A percentile compares a stretch with the other conserved stretches of the same genome.
phyloP scores from a whole-genome alignment of 352 stramenopile genomes.

The Vaucheria bursata region DNA sequence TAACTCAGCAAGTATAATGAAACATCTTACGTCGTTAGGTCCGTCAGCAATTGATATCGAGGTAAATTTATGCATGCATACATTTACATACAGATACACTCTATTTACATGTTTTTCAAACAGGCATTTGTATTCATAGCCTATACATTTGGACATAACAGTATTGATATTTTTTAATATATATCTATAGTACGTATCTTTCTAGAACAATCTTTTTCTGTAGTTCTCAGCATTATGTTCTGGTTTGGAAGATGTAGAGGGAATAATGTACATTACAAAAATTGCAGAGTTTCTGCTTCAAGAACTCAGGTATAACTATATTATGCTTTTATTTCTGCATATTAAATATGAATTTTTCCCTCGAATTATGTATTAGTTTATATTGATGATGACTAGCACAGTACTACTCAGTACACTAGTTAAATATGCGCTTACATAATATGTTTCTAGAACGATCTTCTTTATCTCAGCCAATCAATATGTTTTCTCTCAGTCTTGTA shows the following conservation, averaged over 20 bases:
- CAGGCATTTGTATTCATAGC: background rate
- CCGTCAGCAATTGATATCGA: constrained; percentile 37
- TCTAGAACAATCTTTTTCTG: background rate
- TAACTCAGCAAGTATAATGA: constrained; percentile 18
- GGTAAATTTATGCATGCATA: background rate
- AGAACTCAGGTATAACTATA: constrained; percentile 36
- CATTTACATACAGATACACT: background rate
- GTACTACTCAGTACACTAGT: too few relatives aligned
- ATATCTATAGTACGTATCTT: background rate
- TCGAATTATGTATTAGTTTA: too few relatives aligned
- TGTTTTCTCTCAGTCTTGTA: too few relatives aligned
- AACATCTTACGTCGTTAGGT: constrained; percentile 31
- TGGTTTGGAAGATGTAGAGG: constrained; percentile 33
- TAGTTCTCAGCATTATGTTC: constrained; percentile 29
- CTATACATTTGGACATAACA: background rate
- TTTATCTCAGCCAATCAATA: too few relatives aligned
- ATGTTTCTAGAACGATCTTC: too few relatives aligned
- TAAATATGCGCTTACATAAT: too few relatives aligned
- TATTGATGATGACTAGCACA: too few relatives aligned
- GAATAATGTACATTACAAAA: constrained; percentile 17
- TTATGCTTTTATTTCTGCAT: too few relatives aligned
- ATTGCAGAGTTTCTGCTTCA: constrained; percentile 35
- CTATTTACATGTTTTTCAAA: background rate
- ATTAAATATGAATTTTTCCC: too few relatives aligned
- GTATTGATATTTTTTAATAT: background rate